phyloP scores from a whole-genome alignment of 148 eudicot species.

The Rhododendron mucronatum region DNA sequence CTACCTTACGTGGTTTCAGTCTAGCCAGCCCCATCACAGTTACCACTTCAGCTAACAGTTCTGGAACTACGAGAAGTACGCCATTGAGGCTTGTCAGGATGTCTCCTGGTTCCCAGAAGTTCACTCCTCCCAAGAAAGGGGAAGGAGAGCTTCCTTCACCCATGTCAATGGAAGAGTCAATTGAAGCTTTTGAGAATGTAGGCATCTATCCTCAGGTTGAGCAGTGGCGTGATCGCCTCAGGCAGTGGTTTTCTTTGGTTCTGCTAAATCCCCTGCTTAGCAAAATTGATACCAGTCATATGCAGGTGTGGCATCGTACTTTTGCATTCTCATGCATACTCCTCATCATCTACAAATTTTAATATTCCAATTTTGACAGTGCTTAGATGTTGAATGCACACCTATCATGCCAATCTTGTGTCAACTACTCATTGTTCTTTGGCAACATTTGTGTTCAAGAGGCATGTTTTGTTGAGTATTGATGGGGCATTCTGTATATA shows the following conservation, averaged over 20 bases:
- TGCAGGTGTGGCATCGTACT: constrained; percentile 41
- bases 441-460: background rate
- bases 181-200: constrained; percentile 69
- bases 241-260: constrained; percentile 95
- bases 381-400: constrained; percentile 2
- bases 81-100: constrained; percentile 88
- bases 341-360: background rate
- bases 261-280: constrained; percentile 64
- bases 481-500: background rate
- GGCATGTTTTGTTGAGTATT: background rate
- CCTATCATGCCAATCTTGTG: background rate
- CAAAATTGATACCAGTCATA: constrained; percentile 79
- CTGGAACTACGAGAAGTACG: constrained; percentile 83
- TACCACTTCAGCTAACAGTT: constrained; percentile 53
- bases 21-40: constrained; percentile 61
- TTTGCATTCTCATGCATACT: background rate
- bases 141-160: constrained; percentile 85
- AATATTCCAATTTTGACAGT: background rate
- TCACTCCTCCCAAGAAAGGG: constrained; percentile 93
- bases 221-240: constrained; percentile 81
- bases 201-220: constrained; percentile 89
- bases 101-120: constrained; percentile 96
- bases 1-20: constrained; percentile 57
- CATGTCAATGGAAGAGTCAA: constrained; percentile 92
- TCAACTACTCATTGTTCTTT: background rate